Percentiles rank a stretch among this genome's conserved stretches.
These are phyloP conservation scores for Lanmaoa rubissima DNA, from an alignment of 768 basidiomycete genomes.

Conservation along the genomic window DNA sequence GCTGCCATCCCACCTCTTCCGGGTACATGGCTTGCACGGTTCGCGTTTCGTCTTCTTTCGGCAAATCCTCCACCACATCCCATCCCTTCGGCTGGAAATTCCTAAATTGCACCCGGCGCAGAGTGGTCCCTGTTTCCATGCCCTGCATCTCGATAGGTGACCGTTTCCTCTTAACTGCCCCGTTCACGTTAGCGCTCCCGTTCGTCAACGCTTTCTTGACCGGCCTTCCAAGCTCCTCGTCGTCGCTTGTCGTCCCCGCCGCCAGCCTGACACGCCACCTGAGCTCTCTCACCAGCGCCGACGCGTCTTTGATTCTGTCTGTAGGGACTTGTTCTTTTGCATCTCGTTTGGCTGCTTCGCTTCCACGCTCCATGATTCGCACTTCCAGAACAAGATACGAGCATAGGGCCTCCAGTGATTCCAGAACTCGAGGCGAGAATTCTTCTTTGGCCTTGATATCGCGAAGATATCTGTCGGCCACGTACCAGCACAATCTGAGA, in stretches of 20 bases:
- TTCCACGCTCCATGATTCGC: slow-evolving; percentile 65
- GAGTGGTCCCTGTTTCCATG: slow-evolving; percentile 9
- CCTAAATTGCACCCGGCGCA: slow-evolving; percentile 42
- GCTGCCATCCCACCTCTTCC: slow-evolving; percentile 42
- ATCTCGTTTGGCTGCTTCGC: slow-evolving; percentile 71
- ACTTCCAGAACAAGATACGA: slow-evolving; percentile 79
- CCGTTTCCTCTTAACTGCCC: slow-evolving; percentile 41
- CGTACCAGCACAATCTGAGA: slow-evolving; percentile 84
- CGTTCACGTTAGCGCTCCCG: slow-evolving; percentile 25
- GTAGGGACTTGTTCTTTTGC: slow-evolving; percentile 77
- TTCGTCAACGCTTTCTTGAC: slow-evolving; percentile 26
- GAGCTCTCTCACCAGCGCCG: slow-evolving; percentile 79
- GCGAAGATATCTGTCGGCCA: slow-evolving; percentile 75
- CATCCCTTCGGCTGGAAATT: slow-evolving; percentile 70
- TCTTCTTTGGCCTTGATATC: slow-evolving; percentile 62
- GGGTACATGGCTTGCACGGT: slow-evolving; percentile 41
- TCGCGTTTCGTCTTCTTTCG: slow-evolving; percentile 41
- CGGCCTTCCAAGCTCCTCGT: slow-evolving; percentile 45
- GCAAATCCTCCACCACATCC: slow-evolving; percentile 50
- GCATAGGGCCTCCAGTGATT: slow-evolving; percentile 68
- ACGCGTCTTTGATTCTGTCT: slow-evolving; percentile 80
- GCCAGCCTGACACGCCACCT: slow-evolving; percentile 76
- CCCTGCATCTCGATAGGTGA: slow-evolving; percentile 21
- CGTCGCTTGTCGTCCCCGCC: slow-evolving; percentile 63
- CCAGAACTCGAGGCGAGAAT: slow-evolving; percentile 58